Evolutionary conservation across 1,139 yeast species (phyloP), one percentile per base, ranked within the genome.

Genomic region (Saccharomycopsis crataegensis): DNA sequence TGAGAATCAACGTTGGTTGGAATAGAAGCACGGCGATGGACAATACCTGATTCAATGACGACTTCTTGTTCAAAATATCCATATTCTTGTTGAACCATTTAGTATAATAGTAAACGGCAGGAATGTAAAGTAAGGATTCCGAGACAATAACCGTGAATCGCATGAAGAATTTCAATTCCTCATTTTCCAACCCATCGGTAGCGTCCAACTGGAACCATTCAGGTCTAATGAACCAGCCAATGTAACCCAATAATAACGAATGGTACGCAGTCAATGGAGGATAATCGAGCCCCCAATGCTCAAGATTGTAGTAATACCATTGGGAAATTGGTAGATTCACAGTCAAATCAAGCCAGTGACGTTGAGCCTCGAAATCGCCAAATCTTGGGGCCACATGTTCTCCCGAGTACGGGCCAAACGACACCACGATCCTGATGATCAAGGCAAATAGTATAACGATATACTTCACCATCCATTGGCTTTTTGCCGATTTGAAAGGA

Each of bases 351-450:
- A 93, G 78, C 99, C 99, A 93, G 66, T 93, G 99, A 60, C 99
- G 77, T 67, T 94, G 99, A 0, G 99, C 98, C 68, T 94, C 99
- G 65, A 93, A 93, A 66, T 93, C 99, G 3, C 99, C 99, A 71
- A 74, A 82, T 79, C 88, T 79, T 7, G 98, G 98, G 12, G 84
- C 80, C 3, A 74, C 71, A 8, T 73, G 70, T 59, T 69, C 67
- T 0, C 96, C 99, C 50, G 96, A 89, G 65, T 81, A 91, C 3
- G 91, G 78, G 0, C 98, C 99, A 48, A 91, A 72, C 0, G 97
- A 96, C 16, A 93, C 84, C 0, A 96, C 96, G 50, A 89, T 78
- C 60, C 96, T 74, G 3, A 91, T 75, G 17, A 93, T 79, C 8
- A 90, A 69, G 1, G 95, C 90, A 58, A 87, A 79, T 54, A 88